Evolutionary conservation across 139 green algal species (phyloP).

Genomic region (Auxenochlorella pyrenoidosa): DNA sequence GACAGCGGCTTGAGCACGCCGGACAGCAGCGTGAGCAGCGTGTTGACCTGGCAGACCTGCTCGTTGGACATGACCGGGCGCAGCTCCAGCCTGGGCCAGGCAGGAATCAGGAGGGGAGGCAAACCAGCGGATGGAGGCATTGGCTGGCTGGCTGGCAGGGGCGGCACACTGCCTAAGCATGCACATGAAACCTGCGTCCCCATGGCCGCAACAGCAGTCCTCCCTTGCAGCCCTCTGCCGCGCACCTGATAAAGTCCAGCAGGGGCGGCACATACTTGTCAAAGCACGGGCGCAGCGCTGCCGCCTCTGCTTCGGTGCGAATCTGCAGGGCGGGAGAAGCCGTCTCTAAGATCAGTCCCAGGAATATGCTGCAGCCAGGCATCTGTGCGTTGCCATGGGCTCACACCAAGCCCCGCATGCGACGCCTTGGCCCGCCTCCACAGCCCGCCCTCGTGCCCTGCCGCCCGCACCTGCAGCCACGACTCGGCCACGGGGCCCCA

Average conservation of each 20-base stretch:
- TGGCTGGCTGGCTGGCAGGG: background rate
- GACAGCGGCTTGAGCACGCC: constrained; percentile 62
- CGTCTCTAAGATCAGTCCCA: no score
- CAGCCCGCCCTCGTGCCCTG: background rate
- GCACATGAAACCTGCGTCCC: no score
- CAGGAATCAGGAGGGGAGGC: background rate
- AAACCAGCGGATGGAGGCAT: background rate
- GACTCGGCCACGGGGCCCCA: constrained; percentile 88
- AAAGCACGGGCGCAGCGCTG: constrained; percentile 79
- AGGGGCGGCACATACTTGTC: constrained; percentile 82
- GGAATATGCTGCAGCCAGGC: no score
- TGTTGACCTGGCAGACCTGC: constrained; percentile 78
- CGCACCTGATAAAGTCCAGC: constrained; percentile 75
- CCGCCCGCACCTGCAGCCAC: constrained; percentile 72
- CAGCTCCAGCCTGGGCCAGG: constrained; percentile 67
- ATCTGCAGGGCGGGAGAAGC: constrained; percentile 31
- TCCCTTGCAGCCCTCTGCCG: background rate
- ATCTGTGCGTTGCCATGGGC: no score
- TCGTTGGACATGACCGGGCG: constrained; percentile 91
- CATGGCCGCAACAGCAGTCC: background rate
- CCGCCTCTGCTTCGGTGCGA: constrained; percentile 53
- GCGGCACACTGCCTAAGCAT: background rate
- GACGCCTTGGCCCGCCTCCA: no score
- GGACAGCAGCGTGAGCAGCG: constrained; percentile 85
- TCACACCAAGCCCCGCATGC: no score